A percentile compares a stretch with the other conserved stretches of the same genome.
phyloP scores from a whole-genome alignment of 2,329 filamentous ascomycete genomes.

The Calonectria henricotiae region DNA sequence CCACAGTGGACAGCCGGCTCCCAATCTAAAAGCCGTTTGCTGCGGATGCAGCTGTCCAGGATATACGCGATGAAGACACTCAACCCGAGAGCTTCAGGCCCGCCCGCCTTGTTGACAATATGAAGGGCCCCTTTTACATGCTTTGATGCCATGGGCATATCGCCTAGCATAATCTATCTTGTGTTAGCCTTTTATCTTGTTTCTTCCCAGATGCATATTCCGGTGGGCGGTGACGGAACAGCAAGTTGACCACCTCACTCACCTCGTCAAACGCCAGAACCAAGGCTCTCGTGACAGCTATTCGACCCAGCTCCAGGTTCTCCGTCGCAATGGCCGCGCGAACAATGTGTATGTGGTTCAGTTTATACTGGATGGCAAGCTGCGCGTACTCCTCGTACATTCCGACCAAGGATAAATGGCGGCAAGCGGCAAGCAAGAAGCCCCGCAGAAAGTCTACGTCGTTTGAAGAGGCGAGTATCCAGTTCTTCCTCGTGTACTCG shows the following conservation, averaged over 20 bases:
- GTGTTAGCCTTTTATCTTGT: neutral
- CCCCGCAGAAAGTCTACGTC: slow-evolving; percentile 37
- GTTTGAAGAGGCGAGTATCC: slow-evolving; percentile 37
- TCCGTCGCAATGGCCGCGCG: slow-evolving; percentile 17
- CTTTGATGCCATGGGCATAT: slow-evolving; percentile 35
- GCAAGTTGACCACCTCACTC: no score
- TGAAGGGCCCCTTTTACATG: slow-evolving; percentile 31
- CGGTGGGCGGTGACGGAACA: no score
- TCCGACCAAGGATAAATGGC: slow-evolving; percentile 32
- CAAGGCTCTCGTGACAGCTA: slow-evolving; percentile 36
- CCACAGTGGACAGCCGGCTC: neutral
- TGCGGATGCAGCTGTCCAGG: slow-evolving; percentile 27
- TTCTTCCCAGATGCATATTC: neutral
- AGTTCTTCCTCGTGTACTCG: slow-evolving; percentile 30
- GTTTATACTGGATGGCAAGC: slow-evolving; percentile 40
- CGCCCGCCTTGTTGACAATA: slow-evolving; percentile 30
- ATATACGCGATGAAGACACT: slow-evolving; percentile 29
- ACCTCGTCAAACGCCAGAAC: slow-evolving; percentile 41
- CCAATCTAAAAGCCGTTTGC: slow-evolving; percentile 23
- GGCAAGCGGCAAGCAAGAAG: slow-evolving; percentile 38
- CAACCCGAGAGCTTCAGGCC: slow-evolving; percentile 28
- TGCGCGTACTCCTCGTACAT: slow-evolving; percentile 18
- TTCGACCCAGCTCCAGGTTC: neutral
- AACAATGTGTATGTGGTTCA: slow-evolving; percentile 33
- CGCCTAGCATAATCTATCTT: slow-evolving; percentile 34